A percentile compares a stretch with the other conserved stretches of the same genome.
These are phyloP conservation scores for Ramaria sp. DNA, from an alignment of 768 basidiomycete species.

Conservation along the genomic window DNA sequence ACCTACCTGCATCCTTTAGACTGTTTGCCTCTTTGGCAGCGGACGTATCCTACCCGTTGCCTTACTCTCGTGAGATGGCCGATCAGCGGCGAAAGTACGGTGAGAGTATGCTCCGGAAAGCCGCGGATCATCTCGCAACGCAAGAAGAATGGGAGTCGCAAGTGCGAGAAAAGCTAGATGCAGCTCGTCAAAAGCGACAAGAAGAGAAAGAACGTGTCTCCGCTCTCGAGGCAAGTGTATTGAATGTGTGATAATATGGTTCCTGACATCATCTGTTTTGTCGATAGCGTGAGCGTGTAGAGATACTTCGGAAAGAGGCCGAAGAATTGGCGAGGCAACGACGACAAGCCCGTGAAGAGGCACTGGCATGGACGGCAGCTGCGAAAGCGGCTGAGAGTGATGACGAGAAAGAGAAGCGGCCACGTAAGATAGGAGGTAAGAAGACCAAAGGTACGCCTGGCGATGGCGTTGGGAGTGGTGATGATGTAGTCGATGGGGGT, in stretches of 20 bases:
- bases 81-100: constrained; percentile 88
- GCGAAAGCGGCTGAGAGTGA: constrained; percentile 57
- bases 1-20: constrained; percentile 29
- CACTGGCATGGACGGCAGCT: constrained; percentile 65
- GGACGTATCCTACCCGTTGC: constrained; percentile 56
- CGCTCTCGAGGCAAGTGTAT: constrained; percentile 47
- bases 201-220: constrained; percentile 66
- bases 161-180: constrained; percentile 59
- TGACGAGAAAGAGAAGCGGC: constrained; percentile 50
- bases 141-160: constrained; percentile 69
- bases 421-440: constrained; percentile 40
- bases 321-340: constrained; percentile 77
- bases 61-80: constrained; percentile 80
- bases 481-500: constrained; percentile 19
- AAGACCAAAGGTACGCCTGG: constrained; percentile 44
- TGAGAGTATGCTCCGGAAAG: constrained; percentile 71
- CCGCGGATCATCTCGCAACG: constrained; percentile 64
- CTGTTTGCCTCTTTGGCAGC: constrained; percentile 76
- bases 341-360: constrained; percentile 64
- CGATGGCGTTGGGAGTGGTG: constrained; percentile 22
- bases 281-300: constrained; percentile 46
- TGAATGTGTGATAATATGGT: neutral
- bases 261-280: constrained; percentile 3
- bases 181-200: constrained; percentile 66
- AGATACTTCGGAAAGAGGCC: constrained; percentile 55